Percentiles rank a stretch among this genome's conserved stretches.
phyloP scores from a whole-genome alignment of 345 rosid species.

The Gossypium rotundifolium region DNA sequence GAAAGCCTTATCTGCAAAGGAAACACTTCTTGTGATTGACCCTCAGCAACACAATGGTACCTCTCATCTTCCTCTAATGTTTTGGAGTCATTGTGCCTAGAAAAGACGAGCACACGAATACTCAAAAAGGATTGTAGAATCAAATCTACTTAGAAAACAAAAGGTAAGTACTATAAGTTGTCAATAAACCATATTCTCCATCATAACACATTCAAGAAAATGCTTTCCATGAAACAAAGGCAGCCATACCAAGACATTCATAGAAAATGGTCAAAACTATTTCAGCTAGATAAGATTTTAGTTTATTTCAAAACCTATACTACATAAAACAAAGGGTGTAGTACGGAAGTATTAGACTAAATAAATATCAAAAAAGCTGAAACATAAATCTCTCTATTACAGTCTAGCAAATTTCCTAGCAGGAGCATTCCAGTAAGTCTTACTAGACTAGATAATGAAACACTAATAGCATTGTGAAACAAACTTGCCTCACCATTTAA shows the following conservation, averaged over 20 bases:
- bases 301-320: neutral
- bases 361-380: neutral
- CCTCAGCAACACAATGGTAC: constrained; percentile 26
- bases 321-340: neutral
- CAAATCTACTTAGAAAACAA: neutral
- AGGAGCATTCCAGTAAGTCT: neutral
- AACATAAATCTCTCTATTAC: neutral
- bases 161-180: neutral
- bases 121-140: neutral
- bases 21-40: constrained; percentile 45
- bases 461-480: neutral
- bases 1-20: constrained; percentile 56
- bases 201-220: neutral
- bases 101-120: constrained; percentile 10
- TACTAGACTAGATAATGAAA: neutral
- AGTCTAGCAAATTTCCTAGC: neutral
- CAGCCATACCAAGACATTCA: neutral
- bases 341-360: neutral
- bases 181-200: neutral
- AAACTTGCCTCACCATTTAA: constrained; percentile 43
- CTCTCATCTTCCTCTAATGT: constrained; percentile 22
- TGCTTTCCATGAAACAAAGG: neutral
- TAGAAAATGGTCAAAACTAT: neutral
- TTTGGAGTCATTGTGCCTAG: constrained; percentile 46
- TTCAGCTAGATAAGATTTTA: neutral